Conservation (phyloP, 73 alveolate species). For the Breviolum minutum region DNA sequence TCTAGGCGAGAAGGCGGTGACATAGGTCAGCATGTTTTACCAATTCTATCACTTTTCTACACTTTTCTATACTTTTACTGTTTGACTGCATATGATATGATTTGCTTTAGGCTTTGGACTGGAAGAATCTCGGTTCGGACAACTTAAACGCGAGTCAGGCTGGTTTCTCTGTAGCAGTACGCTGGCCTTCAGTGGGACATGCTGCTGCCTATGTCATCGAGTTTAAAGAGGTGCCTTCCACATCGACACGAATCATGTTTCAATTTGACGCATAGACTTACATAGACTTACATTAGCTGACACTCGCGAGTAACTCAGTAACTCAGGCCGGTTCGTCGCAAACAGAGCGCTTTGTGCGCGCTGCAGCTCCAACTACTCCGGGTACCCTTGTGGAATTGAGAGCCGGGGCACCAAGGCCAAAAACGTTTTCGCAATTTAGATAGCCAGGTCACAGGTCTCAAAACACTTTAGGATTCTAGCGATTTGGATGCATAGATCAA, state of each 20-base stretch:
- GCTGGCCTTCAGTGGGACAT: conserved; percentile 88
- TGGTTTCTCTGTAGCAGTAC: conserved; percentile 67
- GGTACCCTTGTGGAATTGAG: conserved; percentile 64
- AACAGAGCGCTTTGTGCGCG: conserved; percentile 57
- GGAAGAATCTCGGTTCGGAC: background rate
- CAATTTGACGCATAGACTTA: no score
- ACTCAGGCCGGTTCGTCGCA: conserved; percentile 52
- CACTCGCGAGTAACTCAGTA: no score
- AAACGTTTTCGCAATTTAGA: background rate
- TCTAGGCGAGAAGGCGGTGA: no score
- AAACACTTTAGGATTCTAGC: background rate
- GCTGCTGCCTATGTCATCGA: conserved; percentile 67
- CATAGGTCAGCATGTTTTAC: background rate
- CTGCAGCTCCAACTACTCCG: conserved; percentile 57
- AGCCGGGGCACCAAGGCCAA: conserved; percentile 22
- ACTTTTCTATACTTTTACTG: background rate
- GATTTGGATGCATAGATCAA: background rate
- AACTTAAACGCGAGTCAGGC: background rate
- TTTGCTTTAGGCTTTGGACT: no score
- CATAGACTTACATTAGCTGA: no score
- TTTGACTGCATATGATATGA: no score
- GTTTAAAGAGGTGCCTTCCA: conserved; percentile 28
- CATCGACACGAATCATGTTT: background rate
- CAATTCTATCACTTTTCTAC: background rate
- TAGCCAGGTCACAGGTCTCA: background rate